Conservation (phyloP, 805 yeast genomes). For the Metschnikowia peoriensis region DNA sequence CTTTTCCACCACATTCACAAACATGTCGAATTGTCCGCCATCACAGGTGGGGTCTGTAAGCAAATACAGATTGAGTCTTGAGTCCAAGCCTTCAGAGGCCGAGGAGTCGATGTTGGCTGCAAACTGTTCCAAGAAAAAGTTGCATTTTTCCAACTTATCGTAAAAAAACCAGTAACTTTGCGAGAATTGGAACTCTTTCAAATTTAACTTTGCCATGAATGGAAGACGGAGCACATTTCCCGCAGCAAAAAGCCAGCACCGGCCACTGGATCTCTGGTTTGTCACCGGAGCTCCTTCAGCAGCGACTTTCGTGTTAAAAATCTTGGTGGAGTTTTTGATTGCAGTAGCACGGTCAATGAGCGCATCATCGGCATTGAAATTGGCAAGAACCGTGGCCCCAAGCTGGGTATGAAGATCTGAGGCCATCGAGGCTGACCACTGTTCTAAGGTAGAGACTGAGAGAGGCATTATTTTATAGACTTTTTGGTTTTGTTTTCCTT, state of each 20-base stretch:
- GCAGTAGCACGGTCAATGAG: slow-evolving; percentile 17
- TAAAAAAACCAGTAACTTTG: slow-evolving; percentile 22
- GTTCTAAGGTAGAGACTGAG: slow-evolving; percentile 3
- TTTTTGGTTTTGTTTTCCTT: background rate
- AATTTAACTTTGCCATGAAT: slow-evolving; percentile 17
- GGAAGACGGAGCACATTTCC: slow-evolving; percentile 19
- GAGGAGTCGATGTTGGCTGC: slow-evolving; percentile 16
- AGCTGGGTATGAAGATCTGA: slow-evolving; percentile 12
- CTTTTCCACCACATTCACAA: slow-evolving; percentile 20
- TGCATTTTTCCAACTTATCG: slow-evolving; percentile 22
- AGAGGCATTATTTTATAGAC: slow-evolving; percentile 2
- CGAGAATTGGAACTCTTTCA: slow-evolving; percentile 23
- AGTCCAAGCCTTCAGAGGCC: slow-evolving; percentile 13
- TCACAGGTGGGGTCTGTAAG: slow-evolving; percentile 20
- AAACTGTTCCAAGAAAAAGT: slow-evolving; percentile 19
- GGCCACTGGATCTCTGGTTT: slow-evolving; percentile 19
- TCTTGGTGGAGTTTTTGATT: slow-evolving; percentile 24
- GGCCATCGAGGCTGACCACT: slow-evolving; percentile 12
- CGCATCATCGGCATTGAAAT: slow-evolving; percentile 19
- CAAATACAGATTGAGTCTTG: slow-evolving; percentile 17
- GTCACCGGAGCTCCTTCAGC: slow-evolving; percentile 57
- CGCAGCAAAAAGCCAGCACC: slow-evolving; percentile 24
- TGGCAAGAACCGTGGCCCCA: slow-evolving; percentile 14
- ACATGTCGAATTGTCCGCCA: slow-evolving; percentile 23
- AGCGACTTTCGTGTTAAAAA: slow-evolving; percentile 43